phyloP scores from a whole-genome alignment of 2,329 filamentous ascomycete genomes.

The Epichloe hybrida region DNA sequence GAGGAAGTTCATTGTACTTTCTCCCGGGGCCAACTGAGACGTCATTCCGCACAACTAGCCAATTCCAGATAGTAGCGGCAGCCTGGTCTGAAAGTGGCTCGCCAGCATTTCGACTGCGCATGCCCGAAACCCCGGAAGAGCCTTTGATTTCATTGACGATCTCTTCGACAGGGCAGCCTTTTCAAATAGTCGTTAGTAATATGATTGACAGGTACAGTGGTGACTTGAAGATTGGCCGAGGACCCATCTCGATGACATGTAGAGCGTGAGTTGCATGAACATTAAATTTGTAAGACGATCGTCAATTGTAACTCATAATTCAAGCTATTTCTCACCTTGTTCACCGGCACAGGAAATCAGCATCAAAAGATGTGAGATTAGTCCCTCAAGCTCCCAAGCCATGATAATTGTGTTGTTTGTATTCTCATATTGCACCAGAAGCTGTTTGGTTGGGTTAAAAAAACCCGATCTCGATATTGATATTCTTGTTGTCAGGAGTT shows the following conservation, averaged over 20 bases:
- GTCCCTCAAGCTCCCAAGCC: constrained; percentile 25
- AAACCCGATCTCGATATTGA: neutral
- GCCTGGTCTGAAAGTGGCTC: constrained; percentile 13
- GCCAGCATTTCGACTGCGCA: constrained; percentile 5
- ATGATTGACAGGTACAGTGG: neutral
- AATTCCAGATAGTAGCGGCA: constrained; percentile 22
- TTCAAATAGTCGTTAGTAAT: neutral
- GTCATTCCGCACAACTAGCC: constrained; percentile 22
- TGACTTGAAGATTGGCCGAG: neutral
- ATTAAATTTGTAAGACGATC: neutral
- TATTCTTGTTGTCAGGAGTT: constrained; percentile 4
- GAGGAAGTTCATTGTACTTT: constrained; percentile 26
- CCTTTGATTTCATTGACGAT: constrained; percentile 19
- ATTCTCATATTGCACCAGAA: constrained; percentile 13
- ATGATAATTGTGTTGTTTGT: constrained; percentile 12
- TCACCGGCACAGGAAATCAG: constrained; percentile 25
- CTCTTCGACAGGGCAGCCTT: constrained; percentile 20
- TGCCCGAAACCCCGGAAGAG: constrained; percentile 10
- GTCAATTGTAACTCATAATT: neutral
- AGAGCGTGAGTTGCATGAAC: neutral
- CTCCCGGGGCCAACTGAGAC: constrained; percentile 21
- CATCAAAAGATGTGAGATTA: constrained; percentile 23
- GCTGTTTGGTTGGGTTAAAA: neutral
- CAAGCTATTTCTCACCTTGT: constrained; percentile 18
- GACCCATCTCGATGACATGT: neutral